Evolutionary conservation across 257 asterid species (phyloP).

Genomic region (Capsicum rhomboideum): DNA sequence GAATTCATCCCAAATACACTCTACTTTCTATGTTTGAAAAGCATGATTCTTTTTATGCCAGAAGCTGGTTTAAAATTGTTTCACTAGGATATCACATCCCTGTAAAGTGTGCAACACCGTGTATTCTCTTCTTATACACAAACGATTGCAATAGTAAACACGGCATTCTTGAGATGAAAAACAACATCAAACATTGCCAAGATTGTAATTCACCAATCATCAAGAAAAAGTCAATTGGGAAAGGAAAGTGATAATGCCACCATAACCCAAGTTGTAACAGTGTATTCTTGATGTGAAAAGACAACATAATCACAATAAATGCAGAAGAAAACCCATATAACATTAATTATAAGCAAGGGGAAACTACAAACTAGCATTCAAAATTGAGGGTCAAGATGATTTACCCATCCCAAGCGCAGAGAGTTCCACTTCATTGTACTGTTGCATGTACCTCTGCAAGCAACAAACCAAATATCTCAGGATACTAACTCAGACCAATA

Average conservation of each 20-base stretch:
- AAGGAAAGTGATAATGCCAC: neutral
- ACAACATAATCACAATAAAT: neutral
- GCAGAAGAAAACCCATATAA: neutral
- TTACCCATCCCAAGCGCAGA: conserved; percentile 87
- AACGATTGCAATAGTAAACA: neutral
- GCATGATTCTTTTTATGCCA: neutral
- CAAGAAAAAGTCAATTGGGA: neutral
- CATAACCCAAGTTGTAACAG: neutral
- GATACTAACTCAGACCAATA: neutral
- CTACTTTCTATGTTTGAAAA: neutral
- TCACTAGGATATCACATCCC: neutral
- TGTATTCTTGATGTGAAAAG: neutral
- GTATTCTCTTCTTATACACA: neutral
- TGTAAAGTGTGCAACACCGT: neutral
- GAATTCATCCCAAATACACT: neutral
- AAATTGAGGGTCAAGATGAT: conserved; percentile 1
- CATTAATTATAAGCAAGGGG: neutral
- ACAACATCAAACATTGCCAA: neutral
- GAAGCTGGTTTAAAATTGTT: neutral
- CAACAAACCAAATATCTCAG: neutral
- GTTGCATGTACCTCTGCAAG: conserved; percentile 68
- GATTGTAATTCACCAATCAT: neutral
- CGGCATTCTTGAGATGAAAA: neutral
- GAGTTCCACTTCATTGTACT: conserved; percentile 59
- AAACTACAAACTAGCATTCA: neutral